Percentiles rank a stretch among this genome's conserved stretches.
Evolutionary conservation across 2,329 filamentous ascomycete species (phyloP).

Genomic region (Clarireedia paspali): DNA sequence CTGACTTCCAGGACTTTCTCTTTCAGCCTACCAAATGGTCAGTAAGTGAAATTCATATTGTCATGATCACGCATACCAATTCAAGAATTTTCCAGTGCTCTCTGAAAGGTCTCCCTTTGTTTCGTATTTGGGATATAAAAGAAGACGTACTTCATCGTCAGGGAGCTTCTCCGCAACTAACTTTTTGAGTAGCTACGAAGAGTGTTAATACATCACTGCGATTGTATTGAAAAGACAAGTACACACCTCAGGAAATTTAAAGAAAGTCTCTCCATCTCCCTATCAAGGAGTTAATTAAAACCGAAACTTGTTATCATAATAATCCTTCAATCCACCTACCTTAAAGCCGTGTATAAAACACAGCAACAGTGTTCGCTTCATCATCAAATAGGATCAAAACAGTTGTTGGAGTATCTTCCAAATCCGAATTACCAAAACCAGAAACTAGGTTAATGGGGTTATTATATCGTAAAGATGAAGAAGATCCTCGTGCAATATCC

Average conservation of each 20-base stretch:
- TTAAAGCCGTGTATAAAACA: conserved; percentile 72
- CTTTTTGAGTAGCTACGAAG: conserved; percentile 46
- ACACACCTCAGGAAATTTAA: conserved; percentile 49
- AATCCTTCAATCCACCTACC: conserved; percentile 18
- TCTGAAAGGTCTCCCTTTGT: conserved; percentile 59
- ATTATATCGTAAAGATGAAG: not conserved
- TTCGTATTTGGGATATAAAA: conserved; percentile 66
- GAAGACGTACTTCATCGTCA: conserved; percentile 50
- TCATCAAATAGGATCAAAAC: conserved; percentile 15
- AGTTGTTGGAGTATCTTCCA: not conserved
- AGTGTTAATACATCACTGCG: not conserved
- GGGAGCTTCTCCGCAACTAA: conserved; percentile 51
- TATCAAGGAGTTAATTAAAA: not conserved
- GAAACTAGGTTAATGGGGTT: not conserved
- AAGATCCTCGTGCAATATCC: not conserved
- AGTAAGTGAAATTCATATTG: not conserved
- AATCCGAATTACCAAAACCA: not conserved
- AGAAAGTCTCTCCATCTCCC: conserved; percentile 63
- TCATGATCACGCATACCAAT: conserved; percentile 37
- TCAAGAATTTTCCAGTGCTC: conserved; percentile 44
- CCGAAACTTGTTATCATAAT: not conserved
- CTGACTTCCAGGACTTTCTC: conserved; percentile 7
- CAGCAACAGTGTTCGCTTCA: conserved; percentile 56
- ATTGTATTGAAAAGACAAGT: not conserved
- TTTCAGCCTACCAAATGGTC: not conserved